Conservation (phyloP, 192 early-diverging fungal genomes). For the Funneliformis geosporum region DNA sequence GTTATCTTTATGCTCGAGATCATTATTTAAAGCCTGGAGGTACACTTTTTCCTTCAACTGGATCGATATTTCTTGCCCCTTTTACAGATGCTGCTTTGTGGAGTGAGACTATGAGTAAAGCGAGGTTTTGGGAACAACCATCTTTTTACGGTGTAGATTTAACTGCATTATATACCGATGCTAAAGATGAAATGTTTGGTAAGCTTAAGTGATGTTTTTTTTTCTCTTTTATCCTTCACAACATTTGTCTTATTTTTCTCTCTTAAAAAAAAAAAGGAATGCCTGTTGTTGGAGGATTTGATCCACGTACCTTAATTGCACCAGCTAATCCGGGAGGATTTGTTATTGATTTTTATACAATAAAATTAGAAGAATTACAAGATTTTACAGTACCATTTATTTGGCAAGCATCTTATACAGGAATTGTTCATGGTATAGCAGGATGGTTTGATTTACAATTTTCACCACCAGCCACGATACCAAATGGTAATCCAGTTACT, state of each 20-base stretch:
- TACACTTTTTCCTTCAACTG: conserved; percentile 85
- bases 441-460: conserved; percentile 97
- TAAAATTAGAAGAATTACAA: conserved; percentile 74
- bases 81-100: conserved; percentile 76
- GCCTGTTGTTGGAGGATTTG: conserved; percentile 94
- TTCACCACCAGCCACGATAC: conserved; percentile 54
- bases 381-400: conserved; percentile 84
- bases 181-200: conserved; percentile 89
- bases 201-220: conserved; percentile 16
- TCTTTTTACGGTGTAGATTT: conserved; percentile 95
- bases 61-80: conserved; percentile 89
- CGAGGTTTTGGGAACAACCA: conserved; percentile 81
- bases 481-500: conserved; percentile 56
- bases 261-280: conserved; percentile 48
- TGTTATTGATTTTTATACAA: conserved; percentile 82
- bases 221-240: background rate
- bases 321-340: conserved; percentile 56
- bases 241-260: background rate
- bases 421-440: conserved; percentile 89
- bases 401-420: conserved; percentile 84
- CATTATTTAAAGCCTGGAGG: conserved; percentile 91
- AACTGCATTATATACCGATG: conserved; percentile 76
- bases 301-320: conserved; percentile 75
- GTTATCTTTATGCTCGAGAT: conserved; percentile 84
- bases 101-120: conserved; percentile 93